Base-by-base conservation (phyloP, 495 filamentous ascomycete genomes). In the Lasiosphaeria ovina region DNA sequence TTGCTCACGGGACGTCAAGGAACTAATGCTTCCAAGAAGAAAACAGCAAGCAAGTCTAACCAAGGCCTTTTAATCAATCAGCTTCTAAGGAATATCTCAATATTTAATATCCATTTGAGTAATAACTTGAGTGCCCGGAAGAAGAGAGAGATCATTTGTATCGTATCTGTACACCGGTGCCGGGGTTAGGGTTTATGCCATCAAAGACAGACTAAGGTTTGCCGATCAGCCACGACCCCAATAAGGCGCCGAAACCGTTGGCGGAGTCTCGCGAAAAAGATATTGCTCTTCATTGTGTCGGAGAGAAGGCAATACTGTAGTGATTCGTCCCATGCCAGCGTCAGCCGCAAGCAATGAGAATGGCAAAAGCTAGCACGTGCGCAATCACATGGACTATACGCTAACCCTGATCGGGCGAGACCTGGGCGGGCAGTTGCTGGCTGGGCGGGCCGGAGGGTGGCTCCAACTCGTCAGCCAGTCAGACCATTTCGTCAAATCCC, bases 401-500 rank as follows among this genome's bases (percentile, higher is more conserved):
- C 62, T 62, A 67, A 14, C 6, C 63, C 63, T 12, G 62, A 60
- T 64, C 31, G 32, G 55, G 65, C 47, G 60, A 62, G 35, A 67
- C 58, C 66, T 69, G 55, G 42, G 42, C 4, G 55, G 42, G 42
- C 4, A 49, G 16, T 62, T 62, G 62, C 60, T 65, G 24, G 62
- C 60, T 65, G 24, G 24, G 24, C 24, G 24, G 24, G 24, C 24
- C 24, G 24, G 24, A 57, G 62, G 54, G 58, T 51, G 49, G 65
- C 55, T 55, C 51, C 55, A 59, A 56, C 36, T 35, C 0, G 14
- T 36, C 11, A 64, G 66, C 69, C 69, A 64, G 66, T 72, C 69
- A 72, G 69, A 50, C 69, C 69, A 72, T 68, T 68, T 66, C 61
- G 44, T 57, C 52, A 64, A 59, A 44, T 38, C 53, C 56, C 17